Evolutionary conservation across 768 basidiomycete species (phyloP).

Genomic region (Boletus rubropictus): DNA sequence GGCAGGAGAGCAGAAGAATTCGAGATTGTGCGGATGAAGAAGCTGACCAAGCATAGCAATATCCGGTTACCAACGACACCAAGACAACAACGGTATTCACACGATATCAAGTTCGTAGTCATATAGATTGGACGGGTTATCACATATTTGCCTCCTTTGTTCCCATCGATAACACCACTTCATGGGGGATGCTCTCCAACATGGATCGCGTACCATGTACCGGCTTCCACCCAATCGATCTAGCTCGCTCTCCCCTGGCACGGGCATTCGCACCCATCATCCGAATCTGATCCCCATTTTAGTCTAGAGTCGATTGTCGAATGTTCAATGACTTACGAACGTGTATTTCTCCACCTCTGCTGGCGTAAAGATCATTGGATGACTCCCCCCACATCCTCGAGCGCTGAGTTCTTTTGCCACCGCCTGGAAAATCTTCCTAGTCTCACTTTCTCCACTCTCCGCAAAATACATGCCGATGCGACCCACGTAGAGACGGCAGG

Average conservation of each 20-base stretch:
- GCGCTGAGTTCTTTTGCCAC: slow-evolving; percentile 36
- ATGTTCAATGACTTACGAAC: slow-evolving; percentile 11
- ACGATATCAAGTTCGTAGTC: no score
- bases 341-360: slow-evolving; percentile 13
- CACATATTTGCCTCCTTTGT: not conserved
- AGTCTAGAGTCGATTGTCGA: not conserved
- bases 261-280: slow-evolving; percentile 18
- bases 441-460: slow-evolving; percentile 43
- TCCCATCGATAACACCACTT: slow-evolving; percentile 29
- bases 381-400: slow-evolving; percentile 6
- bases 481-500: slow-evolving; percentile 12
- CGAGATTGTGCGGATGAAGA: not conserved
- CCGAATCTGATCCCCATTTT: slow-evolving; percentile 5
- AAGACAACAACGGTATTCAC: no score
- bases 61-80: slow-evolving; percentile 4
- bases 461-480: slow-evolving; percentile 52
- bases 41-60: no score
- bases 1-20: not conserved
- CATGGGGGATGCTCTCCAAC: slow-evolving; percentile 37
- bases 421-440: slow-evolving; percentile 38
- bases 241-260: slow-evolving; percentile 17
- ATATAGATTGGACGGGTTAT: not conserved
- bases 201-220: slow-evolving; percentile 36
- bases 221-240: slow-evolving; percentile 21
- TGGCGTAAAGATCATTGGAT: slow-evolving; percentile 39